Conservation (phyloP, 2,329 filamentous ascomycete genomes). For the Aspergillus alliaceus region DNA sequence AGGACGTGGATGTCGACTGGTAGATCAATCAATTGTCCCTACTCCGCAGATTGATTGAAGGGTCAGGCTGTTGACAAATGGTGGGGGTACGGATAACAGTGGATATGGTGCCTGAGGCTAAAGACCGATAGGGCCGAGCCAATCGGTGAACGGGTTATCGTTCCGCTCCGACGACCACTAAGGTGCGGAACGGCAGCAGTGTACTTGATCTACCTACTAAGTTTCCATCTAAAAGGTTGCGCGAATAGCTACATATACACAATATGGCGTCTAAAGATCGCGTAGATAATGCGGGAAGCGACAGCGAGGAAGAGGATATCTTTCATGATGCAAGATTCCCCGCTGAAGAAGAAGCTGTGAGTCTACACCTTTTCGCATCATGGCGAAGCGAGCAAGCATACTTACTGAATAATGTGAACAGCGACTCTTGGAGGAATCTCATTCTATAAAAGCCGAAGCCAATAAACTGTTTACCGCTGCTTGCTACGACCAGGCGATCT, state of each 20-base stretch:
- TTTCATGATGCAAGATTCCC: constrained; percentile 47
- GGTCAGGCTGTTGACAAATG: neutral
- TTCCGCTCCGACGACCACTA: neutral
- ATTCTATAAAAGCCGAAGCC: constrained; percentile 70
- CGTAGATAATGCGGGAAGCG: constrained; percentile 17
- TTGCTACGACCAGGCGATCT: constrained; percentile 74
- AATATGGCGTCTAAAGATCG: constrained; percentile 16
- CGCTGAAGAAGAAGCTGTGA: constrained; percentile 49
- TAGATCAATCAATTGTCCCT: neutral
- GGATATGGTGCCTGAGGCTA: neutral
- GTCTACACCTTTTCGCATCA: constrained; percentile 17
- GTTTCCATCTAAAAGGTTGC: neutral
- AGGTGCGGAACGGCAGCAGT: neutral
- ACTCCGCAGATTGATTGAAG: neutral
- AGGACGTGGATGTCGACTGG: neutral
- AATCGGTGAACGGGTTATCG: neutral
- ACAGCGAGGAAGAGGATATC: constrained; percentile 39
- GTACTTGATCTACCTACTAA: neutral
- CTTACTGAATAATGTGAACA: constrained; percentile 33
- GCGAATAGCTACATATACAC: constrained; percentile 16
- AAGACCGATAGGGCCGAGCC: neutral
- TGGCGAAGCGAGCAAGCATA: neutral
- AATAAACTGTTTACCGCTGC: constrained; percentile 75
- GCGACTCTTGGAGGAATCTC: constrained; percentile 70
- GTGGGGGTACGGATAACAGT: neutral